A percentile compares a stretch with the other conserved stretches of the same genome.
Evolutionary conservation across 257 asterid species (phyloP).

Genomic region (Cruciata laevipes): DNA sequence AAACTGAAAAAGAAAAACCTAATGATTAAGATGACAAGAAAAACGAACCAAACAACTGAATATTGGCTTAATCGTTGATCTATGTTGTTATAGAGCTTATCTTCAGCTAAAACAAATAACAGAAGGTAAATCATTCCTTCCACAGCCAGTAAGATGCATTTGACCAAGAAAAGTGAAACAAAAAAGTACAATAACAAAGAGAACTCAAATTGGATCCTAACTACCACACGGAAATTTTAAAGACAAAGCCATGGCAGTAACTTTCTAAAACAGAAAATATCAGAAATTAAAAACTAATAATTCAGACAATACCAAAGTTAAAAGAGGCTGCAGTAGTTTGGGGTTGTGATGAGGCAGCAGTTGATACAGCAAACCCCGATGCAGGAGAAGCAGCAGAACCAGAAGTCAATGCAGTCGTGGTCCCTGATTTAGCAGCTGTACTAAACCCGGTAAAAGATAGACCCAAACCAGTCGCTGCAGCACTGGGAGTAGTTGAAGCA

Average conservation of each 20-base stretch:
- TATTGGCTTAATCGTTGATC: not conserved
- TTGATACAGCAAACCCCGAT: slow-evolving; percentile 30
- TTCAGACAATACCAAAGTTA: slow-evolving; percentile 37
- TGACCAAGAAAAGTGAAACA: not conserved
- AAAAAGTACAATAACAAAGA: not conserved
- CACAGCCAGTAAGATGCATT: not conserved
- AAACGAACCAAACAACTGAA: not conserved
- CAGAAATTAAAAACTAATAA: slow-evolving; percentile 7
- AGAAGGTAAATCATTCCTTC: not conserved
- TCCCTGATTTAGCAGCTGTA: slow-evolving; percentile 29
- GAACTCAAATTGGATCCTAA: not conserved
- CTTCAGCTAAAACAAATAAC: no score
- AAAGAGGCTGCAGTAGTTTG: slow-evolving; percentile 41
- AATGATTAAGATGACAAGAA: not conserved
- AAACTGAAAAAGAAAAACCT: not conserved
- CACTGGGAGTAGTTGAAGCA: slow-evolving; percentile 10
- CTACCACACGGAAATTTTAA: not conserved
- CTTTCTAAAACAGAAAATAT: not conserved
- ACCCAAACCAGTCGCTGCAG: slow-evolving; percentile 24
- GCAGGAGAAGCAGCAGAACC: slow-evolving; percentile 38
- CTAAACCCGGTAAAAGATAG: slow-evolving; percentile 24
- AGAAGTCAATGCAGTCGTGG: slow-evolving; percentile 28
- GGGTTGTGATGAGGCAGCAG: slow-evolving; percentile 43
- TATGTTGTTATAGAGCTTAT: not conserved
- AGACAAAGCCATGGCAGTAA: slow-evolving; percentile 6